Evolutionary conservation across 176 grass and related monocot genomes (phyloP), one percentile per base, ranked within the genome.

Genomic region (Oryza meridionalis): DNA sequence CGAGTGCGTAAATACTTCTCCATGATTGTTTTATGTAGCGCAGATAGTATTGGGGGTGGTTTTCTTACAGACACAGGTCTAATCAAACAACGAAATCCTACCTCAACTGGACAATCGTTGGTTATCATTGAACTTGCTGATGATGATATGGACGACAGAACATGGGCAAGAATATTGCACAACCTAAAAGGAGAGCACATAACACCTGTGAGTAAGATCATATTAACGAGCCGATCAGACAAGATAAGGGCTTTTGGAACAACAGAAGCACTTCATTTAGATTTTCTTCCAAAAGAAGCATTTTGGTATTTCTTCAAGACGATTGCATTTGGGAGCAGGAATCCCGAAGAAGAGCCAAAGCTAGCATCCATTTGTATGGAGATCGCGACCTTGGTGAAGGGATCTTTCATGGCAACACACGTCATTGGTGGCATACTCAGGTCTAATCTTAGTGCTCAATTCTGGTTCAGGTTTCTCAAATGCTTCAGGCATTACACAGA

Each of bases 241-340:
- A 1, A 14, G 1, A 9, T 43, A 0, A 21, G 6, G 1, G 21
- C 17, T 1, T 29, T 82, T 51, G 58, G 75, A 31, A 77, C 72
- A 14, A 37, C 53, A 13, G 0, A 59, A 6, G 70, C 78, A 0
- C 33, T 87, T 65, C 43, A 42, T 0, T 14, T 37, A 1, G 25
- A 76, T 0, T 44, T 45, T 12, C 53, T 82, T 17, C 27, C 35
- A 37, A 33, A 38, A 37, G 85, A 87, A 6, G 69, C 62, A 0
- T 81, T 31, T 65, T 45, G 74, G 67, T 87, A 46, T 3, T 87
- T 76, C 40, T 75, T 87, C 58, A 58, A 67, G 59, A 35, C 58
- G 0, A 10, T 81, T 0, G 11, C 68, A 3, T 82, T 87, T 13
- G 85, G 85, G 1, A 69, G 44, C 45, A 42, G 58, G 17, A 65